Conservation (phyloP, 176 grass and related monocot species). For the Pontederia paniculata region DNA sequence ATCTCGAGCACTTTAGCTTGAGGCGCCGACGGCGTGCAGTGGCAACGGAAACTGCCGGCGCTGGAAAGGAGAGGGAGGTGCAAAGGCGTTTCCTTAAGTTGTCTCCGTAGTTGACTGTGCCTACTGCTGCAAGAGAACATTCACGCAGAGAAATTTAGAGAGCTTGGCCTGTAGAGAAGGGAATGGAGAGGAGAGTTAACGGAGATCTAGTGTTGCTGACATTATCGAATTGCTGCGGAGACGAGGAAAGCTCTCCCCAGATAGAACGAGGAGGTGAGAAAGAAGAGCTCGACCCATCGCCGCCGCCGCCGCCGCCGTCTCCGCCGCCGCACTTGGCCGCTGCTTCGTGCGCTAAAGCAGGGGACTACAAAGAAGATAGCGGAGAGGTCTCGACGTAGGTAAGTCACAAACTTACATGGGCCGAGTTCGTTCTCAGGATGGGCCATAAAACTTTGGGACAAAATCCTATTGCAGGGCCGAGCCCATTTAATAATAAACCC, state of each 20-base stretch:
- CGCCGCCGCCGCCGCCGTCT: not conserved
- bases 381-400: too few relatives aligned
- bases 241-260: constrained; percentile 11
- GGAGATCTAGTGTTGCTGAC: not conserved
- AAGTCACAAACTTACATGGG: too few relatives aligned
- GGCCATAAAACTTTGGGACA: too few relatives aligned
- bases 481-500: too few relatives aligned
- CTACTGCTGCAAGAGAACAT: constrained; percentile 6
- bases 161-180: not conserved
- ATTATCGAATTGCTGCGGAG: not conserved
- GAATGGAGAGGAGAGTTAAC: not conserved
- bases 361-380: too few relatives aligned
- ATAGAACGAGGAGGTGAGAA: constrained; percentile 26
- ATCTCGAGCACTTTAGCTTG: constrained; percentile 8
- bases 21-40: constrained; percentile 24
- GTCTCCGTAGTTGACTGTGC: constrained; percentile 9
- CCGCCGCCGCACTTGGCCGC: too few relatives aligned
- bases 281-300: constrained; percentile 25
- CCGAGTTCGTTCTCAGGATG: too few relatives aligned
- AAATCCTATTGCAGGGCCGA: too few relatives aligned
- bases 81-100: not conserved
- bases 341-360: too few relatives aligned
- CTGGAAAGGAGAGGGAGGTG: constrained; percentile 9
- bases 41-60: constrained; percentile 15
- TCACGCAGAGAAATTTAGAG: not conserved